Percentiles rank a stretch among this genome's conserved stretches.
Conservation (phyloP, 768 basidiomycete genomes). For the Dendrothele bispora region DNA sequence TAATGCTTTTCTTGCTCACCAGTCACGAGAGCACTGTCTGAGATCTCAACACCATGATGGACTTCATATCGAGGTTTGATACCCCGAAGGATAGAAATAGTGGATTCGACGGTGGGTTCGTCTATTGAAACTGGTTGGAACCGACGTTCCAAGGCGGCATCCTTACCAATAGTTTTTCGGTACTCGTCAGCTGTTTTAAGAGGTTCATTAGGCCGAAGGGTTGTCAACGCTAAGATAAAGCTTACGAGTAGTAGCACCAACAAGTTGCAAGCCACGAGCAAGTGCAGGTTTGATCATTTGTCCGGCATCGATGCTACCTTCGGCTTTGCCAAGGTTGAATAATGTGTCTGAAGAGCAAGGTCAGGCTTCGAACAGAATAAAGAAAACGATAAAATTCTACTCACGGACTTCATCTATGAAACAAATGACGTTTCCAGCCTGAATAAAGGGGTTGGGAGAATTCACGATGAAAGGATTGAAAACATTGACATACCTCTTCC, state of each 20-base stretch:
- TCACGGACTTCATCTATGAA: constrained; percentile 94
- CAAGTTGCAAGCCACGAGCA: constrained; percentile 82
- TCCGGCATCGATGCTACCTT: constrained; percentile 90
- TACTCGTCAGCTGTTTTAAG: constrained; percentile 74
- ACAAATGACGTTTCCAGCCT: constrained; percentile 80
- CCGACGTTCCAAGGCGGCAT: constrained; percentile 86
- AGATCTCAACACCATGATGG: constrained; percentile 91
- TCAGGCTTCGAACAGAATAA: not conserved
- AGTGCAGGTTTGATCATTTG: constrained; percentile 94
- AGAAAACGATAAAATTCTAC: constrained; percentile 29
- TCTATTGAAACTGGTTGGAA: constrained; percentile 91
- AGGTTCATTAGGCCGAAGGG: not conserved
- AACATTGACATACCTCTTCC: constrained; percentile 54
- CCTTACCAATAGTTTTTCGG: constrained; percentile 88
- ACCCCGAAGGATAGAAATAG: constrained; percentile 85
- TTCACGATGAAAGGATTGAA: constrained; percentile 17
- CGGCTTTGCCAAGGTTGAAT: constrained; percentile 87
- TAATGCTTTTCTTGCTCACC: constrained; percentile 39
- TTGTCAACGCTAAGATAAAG: constrained; percentile 5
- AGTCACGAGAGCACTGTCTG: constrained; percentile 85
- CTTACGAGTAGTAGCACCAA: constrained; percentile 88
- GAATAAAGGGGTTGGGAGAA: constrained; percentile 4
- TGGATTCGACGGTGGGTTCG: constrained; percentile 83
- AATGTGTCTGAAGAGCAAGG: constrained; percentile 70
- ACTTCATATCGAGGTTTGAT: constrained; percentile 85